These are phyloP conservation scores for Leishmania arabica DNA, from an alignment of 208 protist genomes.

Conservation along the genomic window DNA sequence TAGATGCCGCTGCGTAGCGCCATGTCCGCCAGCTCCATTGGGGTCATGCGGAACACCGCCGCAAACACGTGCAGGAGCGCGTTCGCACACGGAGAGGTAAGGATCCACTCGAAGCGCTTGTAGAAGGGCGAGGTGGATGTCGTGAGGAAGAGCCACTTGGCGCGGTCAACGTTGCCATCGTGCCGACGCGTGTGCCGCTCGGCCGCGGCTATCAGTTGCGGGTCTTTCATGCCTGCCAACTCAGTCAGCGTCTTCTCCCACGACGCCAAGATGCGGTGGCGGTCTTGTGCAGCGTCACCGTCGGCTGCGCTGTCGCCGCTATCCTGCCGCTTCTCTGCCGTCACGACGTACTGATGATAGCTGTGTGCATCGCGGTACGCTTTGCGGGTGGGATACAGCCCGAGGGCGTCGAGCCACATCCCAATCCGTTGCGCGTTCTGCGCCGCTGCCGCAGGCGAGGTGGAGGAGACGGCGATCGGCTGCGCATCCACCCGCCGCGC, in stretches of 20 bases:
- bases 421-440: constrained; percentile 55
- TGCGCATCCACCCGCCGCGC: constrained; percentile 59
- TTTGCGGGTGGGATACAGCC: constrained; percentile 50
- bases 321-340: neutral
- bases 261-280: constrained; percentile 5
- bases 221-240: constrained; percentile 22
- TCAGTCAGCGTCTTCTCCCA: constrained; percentile 29
- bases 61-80: constrained; percentile 77
- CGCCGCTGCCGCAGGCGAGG: constrained; percentile 37
- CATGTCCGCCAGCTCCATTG: constrained; percentile 71
- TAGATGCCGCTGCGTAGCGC: constrained; percentile 73
- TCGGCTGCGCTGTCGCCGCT: neutral
- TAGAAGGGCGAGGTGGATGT: constrained; percentile 43
- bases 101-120: constrained; percentile 41
- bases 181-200: constrained; percentile 28
- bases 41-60: constrained; percentile 47
- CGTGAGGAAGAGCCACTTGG: constrained; percentile 20
- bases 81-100: constrained; percentile 77
- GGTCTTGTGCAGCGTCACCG: neutral
- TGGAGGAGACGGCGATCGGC: constrained; percentile 40
- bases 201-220: constrained; percentile 10
- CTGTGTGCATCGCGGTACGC: constrained; percentile 36
- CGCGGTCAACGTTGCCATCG: neutral
- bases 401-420: constrained; percentile 54
- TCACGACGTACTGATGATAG: constrained; percentile 12